Base-by-base conservation (phyloP, 345 rosid species). In the Eucalyptus marginata region DNA sequence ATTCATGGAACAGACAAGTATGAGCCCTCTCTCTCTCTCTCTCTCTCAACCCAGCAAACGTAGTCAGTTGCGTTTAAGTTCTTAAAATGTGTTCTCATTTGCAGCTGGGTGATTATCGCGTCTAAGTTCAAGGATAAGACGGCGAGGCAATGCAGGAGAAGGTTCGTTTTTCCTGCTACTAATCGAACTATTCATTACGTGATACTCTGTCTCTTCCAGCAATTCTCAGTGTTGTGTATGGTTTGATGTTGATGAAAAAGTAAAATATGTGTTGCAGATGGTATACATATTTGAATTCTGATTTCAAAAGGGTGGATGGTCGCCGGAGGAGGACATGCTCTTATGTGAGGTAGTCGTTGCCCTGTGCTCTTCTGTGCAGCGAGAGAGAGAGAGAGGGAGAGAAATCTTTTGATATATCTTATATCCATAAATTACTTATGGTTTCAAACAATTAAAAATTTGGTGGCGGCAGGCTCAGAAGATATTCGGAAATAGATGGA, bases 291-390 rank as follows among this genome's bases (percentile, higher is more conserved):
- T 92, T 98, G 88, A 98, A 95, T 92, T 96, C 99, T 81, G 99
- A 98, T 92, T 98, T 98, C 96, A 98, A 97, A 98, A 97, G 92
- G 99, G 99, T 15, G 99, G 99, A 84, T 98, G 99, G 99, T 94
- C 99, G 62, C 98, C 98, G 36, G 99, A 98, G 91, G 99, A 98
- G 94, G 99, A 98, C 92, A 88, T 96, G 93, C 96, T 98, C 25
- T 93, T 98, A 89, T 98, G 99, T 87, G 99, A 98, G 99, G 99
- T 96, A 90, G 86, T 86, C 88, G 88, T 31, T 84, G 44, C 29
- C 33, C 46, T 50, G 56, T 33, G 47, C 84, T 59, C 58, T 31
- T 86, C 16, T 15, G 58, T 5, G 31, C 16, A 27, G 44, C 0
- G n/a, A 47, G 51, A 46, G 27, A 44, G 49, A 81, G 49, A 20